Percentiles rank a stretch among this genome's conserved stretches.
Evolutionary conservation across 805 yeast genomes (phyloP).

Genomic region (Suhomyces canberraensis): DNA sequence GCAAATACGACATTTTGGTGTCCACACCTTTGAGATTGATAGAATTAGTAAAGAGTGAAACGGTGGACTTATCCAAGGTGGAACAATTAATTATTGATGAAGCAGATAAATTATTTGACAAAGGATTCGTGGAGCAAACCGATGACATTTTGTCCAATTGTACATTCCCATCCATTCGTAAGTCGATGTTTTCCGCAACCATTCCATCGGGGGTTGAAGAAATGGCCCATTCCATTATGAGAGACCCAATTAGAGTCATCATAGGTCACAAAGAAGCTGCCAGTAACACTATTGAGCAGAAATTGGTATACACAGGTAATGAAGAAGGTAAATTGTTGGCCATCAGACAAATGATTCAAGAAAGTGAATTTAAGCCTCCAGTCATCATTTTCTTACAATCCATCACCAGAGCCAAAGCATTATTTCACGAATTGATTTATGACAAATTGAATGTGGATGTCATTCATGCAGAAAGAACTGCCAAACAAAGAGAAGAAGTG

Average conservation of each 20-base stretch:
- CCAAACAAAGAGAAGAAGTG: constrained; percentile 78
- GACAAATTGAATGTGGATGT: constrained; percentile 93
- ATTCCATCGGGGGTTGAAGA: constrained; percentile 92
- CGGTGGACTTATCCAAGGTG: constrained; percentile 61
- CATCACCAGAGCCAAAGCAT: constrained; percentile 89
- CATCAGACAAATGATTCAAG: constrained; percentile 79
- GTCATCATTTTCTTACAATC: constrained; percentile 89
- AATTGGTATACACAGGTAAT: constrained; percentile 79
- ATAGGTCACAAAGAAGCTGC: constrained; percentile 96
- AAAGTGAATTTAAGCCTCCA: constrained; percentile 89
- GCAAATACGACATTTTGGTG: constrained; percentile 75
- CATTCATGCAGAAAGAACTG: constrained; percentile 92
- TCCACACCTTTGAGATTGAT: constrained; percentile 88
- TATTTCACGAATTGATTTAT: constrained; percentile 87
- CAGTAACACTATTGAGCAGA: constrained; percentile 75
- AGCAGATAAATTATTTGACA: constrained; percentile 90
- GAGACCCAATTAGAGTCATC: constrained; percentile 78
- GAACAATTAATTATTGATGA: constrained; percentile 85
- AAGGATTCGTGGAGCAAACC: constrained; percentile 84
- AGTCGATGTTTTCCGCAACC: constrained; percentile 91
- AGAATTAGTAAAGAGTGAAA: constrained; percentile 64
- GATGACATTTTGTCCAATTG: constrained; percentile 74
- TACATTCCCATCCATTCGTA: constrained; percentile 50
- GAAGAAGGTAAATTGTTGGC: constrained; percentile 96
- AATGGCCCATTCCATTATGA: constrained; percentile 80